A percentile compares a stretch with the other conserved stretches of the same genome.
Evolutionary conservation across 306 rosid species (phyloP).

Genomic region (Quercus variabilis): DNA sequence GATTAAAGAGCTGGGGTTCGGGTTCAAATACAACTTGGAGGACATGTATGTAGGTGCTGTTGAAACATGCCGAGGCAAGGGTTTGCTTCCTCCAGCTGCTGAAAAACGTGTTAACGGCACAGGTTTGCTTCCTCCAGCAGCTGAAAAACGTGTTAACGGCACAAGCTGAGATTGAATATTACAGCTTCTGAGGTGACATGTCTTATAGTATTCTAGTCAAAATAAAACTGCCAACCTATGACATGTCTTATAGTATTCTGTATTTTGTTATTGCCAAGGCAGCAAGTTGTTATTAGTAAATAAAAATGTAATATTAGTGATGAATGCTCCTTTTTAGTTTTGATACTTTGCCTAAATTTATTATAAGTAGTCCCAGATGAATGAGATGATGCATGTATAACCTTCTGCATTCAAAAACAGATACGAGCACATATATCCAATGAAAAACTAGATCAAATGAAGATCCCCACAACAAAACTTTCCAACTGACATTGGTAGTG

Average conservation of each 20-base stretch:
- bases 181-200: background rate
- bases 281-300: too few species aligned
- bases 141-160: background rate
- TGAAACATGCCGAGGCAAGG: conserved; percentile 50
- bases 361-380: too few species aligned
- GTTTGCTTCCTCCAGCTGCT: conserved; percentile 31
- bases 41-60: conserved; percentile 66
- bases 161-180: conserved; percentile 5
- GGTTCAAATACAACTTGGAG: conserved; percentile 59
- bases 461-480: too few species aligned
- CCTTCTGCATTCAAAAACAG: too few species aligned
- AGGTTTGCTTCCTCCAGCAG: conserved; percentile 39
- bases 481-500: too few species aligned
- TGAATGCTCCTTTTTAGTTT: too few species aligned
- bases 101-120: conserved; percentile 12
- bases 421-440: too few species aligned
- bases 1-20: conserved; percentile 55
- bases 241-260: background rate
- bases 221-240: background rate
- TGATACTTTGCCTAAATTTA: too few species aligned
- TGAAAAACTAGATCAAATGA: too few species aligned
- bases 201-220: background rate
- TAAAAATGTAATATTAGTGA: too few species aligned
- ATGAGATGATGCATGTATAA: too few species aligned
- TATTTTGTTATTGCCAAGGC: too few species aligned